A percentile compares a stretch with the other conserved stretches of the same genome.
Conservation (phyloP, 768 basidiomycete genomes). For the Daedaleopsis nitida region DNA sequence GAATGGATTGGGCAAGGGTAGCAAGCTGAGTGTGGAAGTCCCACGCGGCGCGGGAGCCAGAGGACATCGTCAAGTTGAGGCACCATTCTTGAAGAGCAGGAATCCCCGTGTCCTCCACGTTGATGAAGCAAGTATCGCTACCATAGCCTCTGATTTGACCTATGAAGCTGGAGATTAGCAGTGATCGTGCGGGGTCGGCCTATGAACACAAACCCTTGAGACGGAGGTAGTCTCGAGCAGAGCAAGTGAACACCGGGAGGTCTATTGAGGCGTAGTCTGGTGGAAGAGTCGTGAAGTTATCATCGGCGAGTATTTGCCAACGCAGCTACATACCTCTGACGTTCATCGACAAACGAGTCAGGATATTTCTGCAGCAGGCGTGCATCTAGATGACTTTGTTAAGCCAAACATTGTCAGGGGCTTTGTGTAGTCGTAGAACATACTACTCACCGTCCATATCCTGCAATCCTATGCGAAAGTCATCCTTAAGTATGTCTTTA, state of each 20-base stretch:
- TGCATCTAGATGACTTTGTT: conserved; percentile 42
- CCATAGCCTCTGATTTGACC: conserved; percentile 65
- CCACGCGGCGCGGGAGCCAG: conserved; percentile 46
- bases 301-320: neutral
- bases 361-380: conserved; percentile 60
- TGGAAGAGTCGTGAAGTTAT: too few relatives aligned
- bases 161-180: conserved; percentile 26
- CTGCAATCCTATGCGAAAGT: conserved; percentile 59
- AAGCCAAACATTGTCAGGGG: neutral
- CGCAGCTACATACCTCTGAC: conserved; percentile 43
- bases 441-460: conserved; percentile 53
- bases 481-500: conserved; percentile 55
- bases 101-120: conserved; percentile 53
- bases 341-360: conserved; percentile 48
- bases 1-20: too few relatives aligned
- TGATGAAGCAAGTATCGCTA: conserved; percentile 54
- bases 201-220: conserved; percentile 46
- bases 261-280: conserved; percentile 61
- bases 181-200: too few relatives aligned
- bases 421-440: too few relatives aligned
- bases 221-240: conserved; percentile 61
- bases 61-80: conserved; percentile 52
- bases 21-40: conserved; percentile 49
- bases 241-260: conserved; percentile 64
- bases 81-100: conserved; percentile 62